These are phyloP conservation scores for Fraxinus ornus DNA, from an alignment of 305 asterid species.

Conservation along the genomic window DNA sequence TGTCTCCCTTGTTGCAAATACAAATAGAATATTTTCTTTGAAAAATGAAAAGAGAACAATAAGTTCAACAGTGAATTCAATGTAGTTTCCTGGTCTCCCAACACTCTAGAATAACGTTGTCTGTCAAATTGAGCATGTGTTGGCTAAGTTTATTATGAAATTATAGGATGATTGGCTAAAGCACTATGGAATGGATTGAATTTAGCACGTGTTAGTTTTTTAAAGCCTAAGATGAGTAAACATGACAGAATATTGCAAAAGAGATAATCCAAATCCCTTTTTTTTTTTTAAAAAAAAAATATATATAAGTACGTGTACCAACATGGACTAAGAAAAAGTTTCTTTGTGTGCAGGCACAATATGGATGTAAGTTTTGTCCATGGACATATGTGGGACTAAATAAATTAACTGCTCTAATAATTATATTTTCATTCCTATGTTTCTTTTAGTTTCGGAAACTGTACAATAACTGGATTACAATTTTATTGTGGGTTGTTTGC, in stretches of 20 bases:
- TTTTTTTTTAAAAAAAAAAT: neutral
- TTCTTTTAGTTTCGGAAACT: neutral
- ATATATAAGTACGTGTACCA: neutral
- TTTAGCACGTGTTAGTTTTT: neutral
- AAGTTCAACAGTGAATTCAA: neutral
- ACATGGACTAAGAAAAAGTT: constrained; percentile 17
- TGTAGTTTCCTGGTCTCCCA: neutral
- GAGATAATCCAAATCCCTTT: neutral
- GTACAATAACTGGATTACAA: neutral
- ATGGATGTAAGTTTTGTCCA: neutral
- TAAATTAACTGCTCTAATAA: neutral
- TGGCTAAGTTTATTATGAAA: constrained; percentile 3
- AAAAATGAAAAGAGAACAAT: constrained; percentile 2
- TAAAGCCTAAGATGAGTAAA: constrained; percentile 17
- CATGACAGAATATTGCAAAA: constrained; percentile 1
- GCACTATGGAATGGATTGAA: neutral
- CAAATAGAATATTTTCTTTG: neutral
- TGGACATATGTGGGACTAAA: constrained; percentile 1
- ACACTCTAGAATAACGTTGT: constrained; percentile 8
- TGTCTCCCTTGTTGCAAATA: neutral
- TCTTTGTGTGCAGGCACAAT: constrained; percentile 6
- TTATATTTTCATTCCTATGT: neutral
- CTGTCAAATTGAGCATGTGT: constrained; percentile 1
- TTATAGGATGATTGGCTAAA: neutral
- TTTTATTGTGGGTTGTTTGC: constrained; percentile 31